Base-by-base conservation (phyloP, 352 stramenopile genomes). In the Globisporangium ultimum region DNA sequence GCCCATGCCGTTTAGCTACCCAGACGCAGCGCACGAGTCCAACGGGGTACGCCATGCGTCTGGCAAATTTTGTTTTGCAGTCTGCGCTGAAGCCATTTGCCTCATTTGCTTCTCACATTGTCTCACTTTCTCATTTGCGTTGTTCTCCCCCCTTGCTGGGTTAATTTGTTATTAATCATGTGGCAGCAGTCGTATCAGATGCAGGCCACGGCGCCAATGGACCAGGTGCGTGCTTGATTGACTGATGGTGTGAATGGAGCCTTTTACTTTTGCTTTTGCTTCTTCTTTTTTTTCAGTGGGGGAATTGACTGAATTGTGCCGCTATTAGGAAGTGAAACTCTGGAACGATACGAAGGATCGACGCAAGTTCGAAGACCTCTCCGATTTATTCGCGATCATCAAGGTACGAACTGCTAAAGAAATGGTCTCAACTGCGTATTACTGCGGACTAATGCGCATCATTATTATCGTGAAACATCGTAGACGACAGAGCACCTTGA, bases 401-500 rank as follows among this genome's bases (percentile, higher is more conserved):
- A 98, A 98, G 63, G 92, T 86, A 47, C 22, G 21, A 51, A 18
- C 1, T 2, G 11, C 3, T 12, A 32, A 32, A 32, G 5, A 5
- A 32, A 32, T 2, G 2, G 2, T 32, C 5, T 32, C 5, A 5
- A 5, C 24, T 32, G 24, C 5, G 24, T 32, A 32, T 5, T 32
- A 5, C 24, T 32, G 24, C 24, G 2, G 24, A 32, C 24, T 32
- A 32, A 32, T 32, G 24, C 24, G 24, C 24, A 32, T 32, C 24
- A 5, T 5, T 32, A 32, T 32, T 32, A 6, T 5, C 5, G 24
- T 32, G 24, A 5, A n/a, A n/a, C n/a, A 32, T 40, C 9, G 12
- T 57, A 87, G 85, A 94, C 96, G 7, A 98, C 95, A 6, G 96
- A 99, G 68, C 90, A 98, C 64, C 82, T 99, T 21, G 97, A 99